These are phyloP conservation scores for Xerocomus nothofagi DNA, from an alignment of 1,284 basidiomycete genomes.

Conservation along the genomic window DNA sequence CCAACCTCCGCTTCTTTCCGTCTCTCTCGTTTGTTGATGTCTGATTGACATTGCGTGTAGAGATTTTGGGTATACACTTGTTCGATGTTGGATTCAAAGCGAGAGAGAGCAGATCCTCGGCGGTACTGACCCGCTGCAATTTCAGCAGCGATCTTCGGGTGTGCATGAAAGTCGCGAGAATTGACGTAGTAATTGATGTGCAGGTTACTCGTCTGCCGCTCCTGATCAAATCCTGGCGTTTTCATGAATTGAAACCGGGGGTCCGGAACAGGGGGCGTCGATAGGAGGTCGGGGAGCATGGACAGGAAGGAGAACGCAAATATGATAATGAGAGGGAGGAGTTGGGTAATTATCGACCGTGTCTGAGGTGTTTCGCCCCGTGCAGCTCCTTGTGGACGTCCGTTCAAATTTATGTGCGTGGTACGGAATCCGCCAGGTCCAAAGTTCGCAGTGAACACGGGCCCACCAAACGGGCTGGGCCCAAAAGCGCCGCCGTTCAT, in stretches of 20 bases:
- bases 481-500: conserved; percentile 47
- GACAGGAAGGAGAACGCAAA: conserved; percentile 85
- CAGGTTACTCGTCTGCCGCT: conserved; percentile 67
- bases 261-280: conserved; percentile 67
- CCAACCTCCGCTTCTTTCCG: conserved; percentile 77
- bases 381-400: conserved; percentile 37
- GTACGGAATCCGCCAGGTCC: conserved; percentile 77
- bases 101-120: conserved; percentile 36
- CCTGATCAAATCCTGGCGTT: conserved; percentile 57
- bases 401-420: conserved; percentile 49
- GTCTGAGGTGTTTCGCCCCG: conserved; percentile 41
- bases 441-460: conserved; percentile 75
- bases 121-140: conserved; percentile 51
- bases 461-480: conserved; percentile 43
- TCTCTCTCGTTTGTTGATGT: conserved; percentile 61
- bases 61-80: conserved; percentile 68
- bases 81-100: conserved; percentile 74
- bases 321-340: conserved; percentile 84
- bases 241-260: conserved; percentile 78
- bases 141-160: conserved; percentile 75
- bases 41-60: conserved; percentile 68
- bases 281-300: conserved; percentile 78
- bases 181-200: conserved; percentile 89
- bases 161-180: conserved; percentile 70
- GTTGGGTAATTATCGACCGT: conserved; percentile 75